Evolutionary conservation across 1,284 basidiomycete species (phyloP), one percentile per base, ranked within the genome.

Genomic region (Puccinia brachypodii): DNA sequence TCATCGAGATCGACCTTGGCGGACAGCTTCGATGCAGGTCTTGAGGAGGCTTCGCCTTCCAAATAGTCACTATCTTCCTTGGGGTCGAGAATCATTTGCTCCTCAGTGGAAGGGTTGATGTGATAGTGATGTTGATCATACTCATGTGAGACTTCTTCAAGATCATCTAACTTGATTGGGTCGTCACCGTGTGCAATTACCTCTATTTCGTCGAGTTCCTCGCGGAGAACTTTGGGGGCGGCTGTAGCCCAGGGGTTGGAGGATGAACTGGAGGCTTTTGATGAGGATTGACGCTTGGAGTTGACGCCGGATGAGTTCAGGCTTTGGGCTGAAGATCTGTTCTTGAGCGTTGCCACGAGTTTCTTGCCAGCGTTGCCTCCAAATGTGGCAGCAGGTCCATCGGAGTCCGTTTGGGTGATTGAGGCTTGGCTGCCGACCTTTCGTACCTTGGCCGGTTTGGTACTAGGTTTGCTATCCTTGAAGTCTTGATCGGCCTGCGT

Each of bases 1-100:
- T 92, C 74, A 47, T 77, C 82, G 6, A 82, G 36, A 47, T 74
- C 62, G n/a, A 64, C 56, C 11, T 47, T 44, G 25, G 53, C 71
- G 36, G 76, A 50, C 28, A 44, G 33, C 0, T 79, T 50, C 19
- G 66, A 33, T 8, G 56, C 56, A 22, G 68, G 82, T 53, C 71
- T 83, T 8, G 81, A 50, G 19, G 40, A 64, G 7, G 62, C 58
- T 36, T 64, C 38, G 11, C 47, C 77, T 31, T 60, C 76, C 1
- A 8, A 50, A 53, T 19, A 22, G 53, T 28, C 56, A 33, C 33
- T 4, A 47, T 60, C 72, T 28, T 74, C 72, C 33, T 40, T 33
- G 11, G 50, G 68, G 31, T 74, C 77, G 19, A 80, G 25, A 19
- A 72, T 40, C 77, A 80, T 81, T 14, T 81, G 22, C 6, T 81